These are phyloP conservation scores for Fistulinella cinereoalba DNA, from an alignment of 1,284 basidiomycete genomes.

Conservation along the genomic window DNA sequence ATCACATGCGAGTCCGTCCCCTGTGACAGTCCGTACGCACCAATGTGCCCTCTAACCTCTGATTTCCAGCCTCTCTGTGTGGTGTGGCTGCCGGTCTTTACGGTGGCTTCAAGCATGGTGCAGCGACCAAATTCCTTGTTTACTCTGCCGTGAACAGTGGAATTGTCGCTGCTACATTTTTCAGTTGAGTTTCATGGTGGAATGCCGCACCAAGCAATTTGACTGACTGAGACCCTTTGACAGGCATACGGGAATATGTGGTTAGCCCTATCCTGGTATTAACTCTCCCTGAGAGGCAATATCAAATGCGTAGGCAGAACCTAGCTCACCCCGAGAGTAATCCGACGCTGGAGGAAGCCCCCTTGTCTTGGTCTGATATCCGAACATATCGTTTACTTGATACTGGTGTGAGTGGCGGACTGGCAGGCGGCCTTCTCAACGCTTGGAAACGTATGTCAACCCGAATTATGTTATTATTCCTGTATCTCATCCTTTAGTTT, in stretches of 20 bases:
- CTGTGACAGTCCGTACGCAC: constrained; percentile 7
- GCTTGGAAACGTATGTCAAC: constrained; percentile 41
- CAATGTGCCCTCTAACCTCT: constrained; percentile 11
- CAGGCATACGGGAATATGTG: constrained; percentile 66
- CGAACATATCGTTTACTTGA: constrained; percentile 59
- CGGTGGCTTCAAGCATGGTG: constrained; percentile 45
- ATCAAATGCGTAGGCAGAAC: constrained; percentile 39
- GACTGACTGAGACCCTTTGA: constrained; percentile 4
- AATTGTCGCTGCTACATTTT: constrained; percentile 65
- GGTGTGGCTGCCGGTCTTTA: constrained; percentile 56
- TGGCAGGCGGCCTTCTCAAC: constrained; percentile 55
- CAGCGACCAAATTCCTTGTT: constrained; percentile 35
- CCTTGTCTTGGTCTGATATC: constrained; percentile 48
- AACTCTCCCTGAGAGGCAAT: constrained; percentile 27
- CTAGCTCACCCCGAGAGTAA: constrained; percentile 15
- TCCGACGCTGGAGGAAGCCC: constrained; percentile 2
- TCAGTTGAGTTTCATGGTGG: constrained; percentile 47
- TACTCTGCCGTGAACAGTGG: constrained; percentile 62
- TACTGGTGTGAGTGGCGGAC: constrained; percentile 58
- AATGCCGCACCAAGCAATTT: neutral
- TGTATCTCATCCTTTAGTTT: constrained; percentile 2
- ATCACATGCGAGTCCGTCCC: constrained; percentile 76
- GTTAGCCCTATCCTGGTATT: constrained; percentile 53
- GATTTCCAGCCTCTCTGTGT: constrained; percentile 41
- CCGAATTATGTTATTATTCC: neutral